These are phyloP conservation scores for Penicillium parvum DNA, from an alignment of 495 filamentous ascomycete genomes.

Conservation along the genomic window DNA sequence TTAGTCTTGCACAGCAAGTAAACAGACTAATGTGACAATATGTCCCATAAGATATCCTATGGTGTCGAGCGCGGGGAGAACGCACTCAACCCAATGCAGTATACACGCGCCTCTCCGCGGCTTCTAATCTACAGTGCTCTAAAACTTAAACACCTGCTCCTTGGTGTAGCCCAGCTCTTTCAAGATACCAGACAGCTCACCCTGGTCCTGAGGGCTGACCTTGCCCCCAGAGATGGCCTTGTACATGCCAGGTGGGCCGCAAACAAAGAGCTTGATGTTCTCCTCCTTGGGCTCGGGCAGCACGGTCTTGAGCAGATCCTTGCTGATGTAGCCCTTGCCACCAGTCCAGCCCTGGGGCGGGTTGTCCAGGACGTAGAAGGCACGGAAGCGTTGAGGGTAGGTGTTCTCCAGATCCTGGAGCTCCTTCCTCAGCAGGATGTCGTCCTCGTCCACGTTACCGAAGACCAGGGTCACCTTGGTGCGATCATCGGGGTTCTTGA, in stretches of 20 bases:
- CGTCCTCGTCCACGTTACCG: slow-evolving; percentile 79
- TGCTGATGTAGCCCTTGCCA: slow-evolving; percentile 71
- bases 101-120: slow-evolving; percentile 8
- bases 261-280: slow-evolving; percentile 91
- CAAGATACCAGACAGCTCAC: slow-evolving; percentile 77
- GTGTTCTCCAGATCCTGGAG: slow-evolving; percentile 80
- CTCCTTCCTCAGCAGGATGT: slow-evolving; percentile 85
- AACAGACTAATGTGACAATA: background rate
- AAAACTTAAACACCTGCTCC: slow-evolving; percentile 99
- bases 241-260: slow-evolving; percentile 89
- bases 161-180: slow-evolving; percentile 86
- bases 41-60: slow-evolving; percentile 5
- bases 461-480: slow-evolving; percentile 95
- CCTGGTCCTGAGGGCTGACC: slow-evolving; percentile 86
- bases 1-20: background rate
- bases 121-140: slow-evolving; percentile 32
- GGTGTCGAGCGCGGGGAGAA: slow-evolving; percentile 1
- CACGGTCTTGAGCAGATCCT: slow-evolving; percentile 88
- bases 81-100: slow-evolving; percentile 14
- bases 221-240: slow-evolving; percentile 86
- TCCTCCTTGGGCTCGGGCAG: slow-evolving; percentile 82
- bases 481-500: slow-evolving; percentile 92
- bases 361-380: slow-evolving; percentile 84
- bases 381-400: slow-evolving; percentile 87
- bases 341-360: slow-evolving; percentile 77